Base-by-base conservation (phyloP, 768 basidiomycete genomes). In the Amanita inopinata region DNA sequence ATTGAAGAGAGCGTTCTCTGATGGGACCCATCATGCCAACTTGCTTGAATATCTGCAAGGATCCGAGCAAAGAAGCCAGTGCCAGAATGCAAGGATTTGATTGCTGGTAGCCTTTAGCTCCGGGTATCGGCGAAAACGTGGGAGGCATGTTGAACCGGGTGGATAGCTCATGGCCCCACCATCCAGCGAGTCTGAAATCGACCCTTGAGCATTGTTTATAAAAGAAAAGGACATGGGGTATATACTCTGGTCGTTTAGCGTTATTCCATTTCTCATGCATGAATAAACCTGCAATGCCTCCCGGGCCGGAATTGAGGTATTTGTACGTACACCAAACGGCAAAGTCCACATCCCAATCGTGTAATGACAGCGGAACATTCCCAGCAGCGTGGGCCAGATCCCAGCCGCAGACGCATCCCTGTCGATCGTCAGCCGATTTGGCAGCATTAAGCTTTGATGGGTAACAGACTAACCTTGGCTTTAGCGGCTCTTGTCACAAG, bases 291-390 rank as follows among this genome's bases (percentile, higher is more conserved):
- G 78, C 96, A 46, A 98, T 93, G n/a, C 85, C 90, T 15, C 94
- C 94, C 8, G 96, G 92, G 4, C 94, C 90, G 12, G 92, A 84
- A 64, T 97, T 98, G 46, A 97, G 74, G 59, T 97, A 99, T 65
- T 88, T 98, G 74, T 98, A 99, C 23, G 91, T 86, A 61, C 96
- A 99, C 90, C 94, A 98, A 25, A 93, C 93, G 2, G 94, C 96
- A 58, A 97, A 98, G 61, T 99, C 96, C 52, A 89, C 84, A 51
- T 76, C 68, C 94, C 96, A 99, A 46, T 91, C 85, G 59, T 94
- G 89, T 50, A 99, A 67, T 36, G 74, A 68, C 52, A 94, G 62
- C 27, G 88, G 86, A 25, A 98, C 89, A 61, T 99, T 99, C 36
- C 94, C 96, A 33, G 82, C 74, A 4, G 86, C 94, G 61, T 99